Evolutionary conservation across 2,329 filamentous ascomycete species (phyloP), one percentile per base, ranked within the genome.

Genomic region (Aspergillus arachidicola): DNA sequence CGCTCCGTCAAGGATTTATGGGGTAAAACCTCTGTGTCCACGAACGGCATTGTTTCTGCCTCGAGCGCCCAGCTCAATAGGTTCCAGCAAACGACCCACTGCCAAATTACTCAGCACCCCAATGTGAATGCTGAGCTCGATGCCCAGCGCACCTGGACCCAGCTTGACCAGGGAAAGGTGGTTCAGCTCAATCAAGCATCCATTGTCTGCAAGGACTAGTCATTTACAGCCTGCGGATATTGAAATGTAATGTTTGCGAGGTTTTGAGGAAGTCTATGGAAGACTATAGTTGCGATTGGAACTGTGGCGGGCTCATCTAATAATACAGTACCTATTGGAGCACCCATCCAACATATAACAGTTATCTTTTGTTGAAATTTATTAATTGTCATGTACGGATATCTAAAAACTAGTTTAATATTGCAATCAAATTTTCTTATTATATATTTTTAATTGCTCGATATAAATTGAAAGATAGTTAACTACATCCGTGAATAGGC

Each of bases 181-280:
- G 38, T 41, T 1, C 2, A 41, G 38, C 38, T 41, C 6, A 4
- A 0, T n/a, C 38, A 9, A 0, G 38, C 16, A 19, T n/a, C 0
- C 16, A 41, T 41, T 41, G 2, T 7, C 16, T 41, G 38, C 38
- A 9, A 9, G 16, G 38, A 41, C 4, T n/a, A 41, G 16, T n/a
- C 9, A 7, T 41, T 1, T 2, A n/a, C 14, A 1, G 7, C 19
- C 1, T 3, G 16, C 19, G 6, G 16, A n/a, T n/a, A 9, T 9
- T n/a, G 38, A 41, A 41, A 9, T n/a, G 6, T 9, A 7, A 19
- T 36, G 34, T 36, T 5, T 6, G 34, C 12, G 9, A 6, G 2
- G 3, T 36, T 6, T 36, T 14, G 34, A 6, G 12, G 4, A 36
- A 14, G 5, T 16, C 6, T 36, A 2, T 36, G 11, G 4, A 36